Evolutionary conservation across 2,329 filamentous ascomycete species (phyloP).

Genomic region (Phaeophleospora eucalypticola): DNA sequence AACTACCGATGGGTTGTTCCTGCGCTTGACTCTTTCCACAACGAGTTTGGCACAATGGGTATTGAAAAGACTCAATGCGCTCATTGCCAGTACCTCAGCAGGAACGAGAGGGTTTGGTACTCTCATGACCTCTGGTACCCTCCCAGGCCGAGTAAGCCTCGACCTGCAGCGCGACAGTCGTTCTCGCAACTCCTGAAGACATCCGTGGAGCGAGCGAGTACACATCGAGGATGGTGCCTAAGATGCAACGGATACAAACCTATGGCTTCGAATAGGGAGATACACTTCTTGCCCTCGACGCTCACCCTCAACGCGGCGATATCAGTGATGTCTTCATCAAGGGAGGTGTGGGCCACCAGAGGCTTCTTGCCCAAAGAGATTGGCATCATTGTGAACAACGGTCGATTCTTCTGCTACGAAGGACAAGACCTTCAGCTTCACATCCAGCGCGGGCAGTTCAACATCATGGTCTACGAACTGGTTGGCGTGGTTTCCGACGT

Average conservation of each 20-base stretch:
- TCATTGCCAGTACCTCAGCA: constrained; percentile 82
- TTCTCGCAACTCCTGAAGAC: constrained; percentile 92
- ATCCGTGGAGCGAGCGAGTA: constrained; percentile 84
- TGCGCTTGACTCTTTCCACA: constrained; percentile 62
- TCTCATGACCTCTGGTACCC: constrained; percentile 87
- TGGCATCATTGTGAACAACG: constrained; percentile 82
- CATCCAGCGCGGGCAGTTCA: constrained; percentile 71
- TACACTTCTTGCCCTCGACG: constrained; percentile 78
- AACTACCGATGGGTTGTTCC: constrained; percentile 60
- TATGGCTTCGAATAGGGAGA: constrained; percentile 76
- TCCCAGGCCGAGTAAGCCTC: constrained; percentile 39
- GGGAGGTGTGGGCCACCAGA: constrained; percentile 79
- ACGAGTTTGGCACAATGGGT: constrained; percentile 66
- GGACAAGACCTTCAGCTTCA: constrained; percentile 82
- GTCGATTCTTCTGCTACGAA: constrained; percentile 93
- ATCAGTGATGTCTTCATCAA: constrained; percentile 63
- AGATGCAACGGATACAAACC: constrained; percentile 88
- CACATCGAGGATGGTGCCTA: constrained; percentile 88
- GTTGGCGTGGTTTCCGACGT: constrained; percentile 88
- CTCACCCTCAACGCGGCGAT: constrained; percentile 80
- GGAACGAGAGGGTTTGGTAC: constrained; percentile 70
- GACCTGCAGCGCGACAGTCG: constrained; percentile 21
- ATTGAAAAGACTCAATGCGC: constrained; percentile 75
- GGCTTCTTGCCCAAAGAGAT: constrained; percentile 93
- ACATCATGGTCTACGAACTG: constrained; percentile 84